phyloP scores from a whole-genome alignment of 2,329 filamentous ascomycete genomes.

The Paraphaeosphaeria minitans region DNA sequence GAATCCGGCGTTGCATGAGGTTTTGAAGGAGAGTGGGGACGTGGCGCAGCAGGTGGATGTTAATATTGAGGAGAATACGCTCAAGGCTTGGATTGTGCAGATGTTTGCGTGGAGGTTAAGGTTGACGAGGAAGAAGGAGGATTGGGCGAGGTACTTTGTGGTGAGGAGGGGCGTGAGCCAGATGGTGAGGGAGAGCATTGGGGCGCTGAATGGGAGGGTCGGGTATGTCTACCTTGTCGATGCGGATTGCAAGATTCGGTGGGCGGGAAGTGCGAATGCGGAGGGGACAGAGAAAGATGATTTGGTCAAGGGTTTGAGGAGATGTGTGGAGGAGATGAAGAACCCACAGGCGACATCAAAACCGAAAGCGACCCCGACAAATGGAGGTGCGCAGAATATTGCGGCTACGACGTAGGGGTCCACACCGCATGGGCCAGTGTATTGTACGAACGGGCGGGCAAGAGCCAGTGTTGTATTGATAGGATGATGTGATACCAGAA shows the following conservation, averaged over 20 bases:
- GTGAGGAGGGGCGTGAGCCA: slow-evolving; percentile 63
- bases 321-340: slow-evolving; percentile 55
- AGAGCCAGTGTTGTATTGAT: neutral
- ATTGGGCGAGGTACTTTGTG: slow-evolving; percentile 65
- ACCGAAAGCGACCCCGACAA: slow-evolving; percentile 10
- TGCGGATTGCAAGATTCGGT: slow-evolving; percentile 83
- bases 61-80: slow-evolving; percentile 81
- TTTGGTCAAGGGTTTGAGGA: slow-evolving; percentile 67
- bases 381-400: neutral
- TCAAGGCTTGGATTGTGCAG: slow-evolving; percentile 64
- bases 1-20: slow-evolving; percentile 72
- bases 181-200: slow-evolving; percentile 63
- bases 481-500: slow-evolving; percentile 15
- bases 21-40: slow-evolving; percentile 60
- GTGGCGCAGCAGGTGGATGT: slow-evolving; percentile 79
- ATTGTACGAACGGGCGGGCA: neutral
- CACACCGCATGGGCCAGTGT: neutral
- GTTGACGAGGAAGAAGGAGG: slow-evolving; percentile 52
- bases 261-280: slow-evolving; percentile 82
- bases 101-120: slow-evolving; percentile 60
- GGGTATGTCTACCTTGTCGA: slow-evolving; percentile 94
- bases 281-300: slow-evolving; percentile 69
- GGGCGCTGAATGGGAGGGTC: slow-evolving; percentile 84
- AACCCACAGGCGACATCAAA: slow-evolving; percentile 22
- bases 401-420: neutral